These are phyloP conservation scores for Cymbopogon flexuosus DNA, from an alignment of 202 grass and related monocot genomes.

Conservation along the genomic window DNA sequence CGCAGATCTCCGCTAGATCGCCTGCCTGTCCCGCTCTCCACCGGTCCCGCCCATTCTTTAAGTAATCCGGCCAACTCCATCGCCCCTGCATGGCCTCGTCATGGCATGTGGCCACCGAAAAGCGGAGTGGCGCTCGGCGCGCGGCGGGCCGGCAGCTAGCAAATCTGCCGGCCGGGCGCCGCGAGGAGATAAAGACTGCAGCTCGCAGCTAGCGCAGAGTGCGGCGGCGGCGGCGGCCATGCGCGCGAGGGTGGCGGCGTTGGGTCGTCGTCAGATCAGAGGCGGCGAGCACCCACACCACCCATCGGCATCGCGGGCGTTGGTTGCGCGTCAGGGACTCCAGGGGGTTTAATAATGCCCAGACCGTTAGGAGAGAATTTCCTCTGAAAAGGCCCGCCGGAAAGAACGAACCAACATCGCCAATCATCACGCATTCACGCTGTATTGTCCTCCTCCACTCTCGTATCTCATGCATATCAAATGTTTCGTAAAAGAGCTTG, in stretches of 20 bases:
- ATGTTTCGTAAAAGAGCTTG: not conserved
- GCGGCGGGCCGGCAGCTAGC: not conserved
- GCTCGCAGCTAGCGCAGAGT: not conserved
- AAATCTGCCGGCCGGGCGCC: not conserved
- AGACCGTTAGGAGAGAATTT: not conserved
- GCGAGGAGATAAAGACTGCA: not conserved
- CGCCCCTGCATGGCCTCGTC: too few species aligned
- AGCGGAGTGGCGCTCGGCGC: not conserved
- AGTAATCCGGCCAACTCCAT: not conserved
- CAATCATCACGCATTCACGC: not conserved
- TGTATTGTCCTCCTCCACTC: not conserved
- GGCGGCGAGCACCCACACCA: too few species aligned
- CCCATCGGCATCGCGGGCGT: fast-evolving
- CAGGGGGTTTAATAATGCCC: not conserved
- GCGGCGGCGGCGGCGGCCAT: not conserved
- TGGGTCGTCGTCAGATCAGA: not conserved
- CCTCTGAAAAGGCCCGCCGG: not conserved
- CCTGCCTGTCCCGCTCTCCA: not conserved
- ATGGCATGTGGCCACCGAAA: not conserved
- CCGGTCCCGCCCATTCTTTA: not conserved
- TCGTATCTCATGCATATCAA: not conserved
- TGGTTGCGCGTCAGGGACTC: not conserved
- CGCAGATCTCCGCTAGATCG: slow-evolving; percentile 19
- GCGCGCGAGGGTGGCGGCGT: not conserved
- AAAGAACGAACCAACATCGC: not conserved